A percentile compares a stretch with the other conserved stretches of the same genome.
Conservation (phyloP, 2,329 filamentous ascomycete genomes). For the Ambrosiella cleistominuta region DNA sequence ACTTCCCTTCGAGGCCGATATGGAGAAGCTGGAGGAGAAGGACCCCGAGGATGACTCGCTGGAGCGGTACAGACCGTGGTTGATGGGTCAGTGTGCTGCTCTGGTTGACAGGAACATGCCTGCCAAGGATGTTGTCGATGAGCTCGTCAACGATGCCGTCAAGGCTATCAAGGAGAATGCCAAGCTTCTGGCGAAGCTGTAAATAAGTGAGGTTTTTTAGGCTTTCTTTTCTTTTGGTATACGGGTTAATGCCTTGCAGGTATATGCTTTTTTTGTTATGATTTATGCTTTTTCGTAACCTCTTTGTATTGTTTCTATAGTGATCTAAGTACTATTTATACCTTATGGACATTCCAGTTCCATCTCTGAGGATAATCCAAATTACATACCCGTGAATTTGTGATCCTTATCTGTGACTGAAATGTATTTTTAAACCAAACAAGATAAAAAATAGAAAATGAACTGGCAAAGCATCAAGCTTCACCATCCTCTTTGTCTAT, state of each 20-base stretch:
- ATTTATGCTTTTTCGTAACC: not conserved
- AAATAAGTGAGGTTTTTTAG: conserved; percentile 18
- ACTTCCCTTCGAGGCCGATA: conserved; percentile 85
- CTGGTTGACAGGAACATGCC: conserved; percentile 84
- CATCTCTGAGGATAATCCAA: not conserved
- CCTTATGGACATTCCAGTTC: not conserved
- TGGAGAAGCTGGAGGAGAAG: conserved; percentile 59
- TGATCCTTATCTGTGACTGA: not conserved
- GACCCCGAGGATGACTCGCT: conserved; percentile 67
- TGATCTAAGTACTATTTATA: not conserved
- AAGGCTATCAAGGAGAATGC: conserved; percentile 50
- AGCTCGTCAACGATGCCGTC: conserved; percentile 74
- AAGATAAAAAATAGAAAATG: not conserved
- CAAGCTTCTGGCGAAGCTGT: conserved; percentile 49
- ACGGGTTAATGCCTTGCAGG: not conserved
- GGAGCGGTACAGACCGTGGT: conserved; percentile 76
- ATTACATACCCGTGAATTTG: not conserved
- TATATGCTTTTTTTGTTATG: not conserved
- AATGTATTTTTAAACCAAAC: conserved; percentile 1
- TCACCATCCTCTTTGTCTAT: not conserved
- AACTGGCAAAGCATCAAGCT: not conserved
- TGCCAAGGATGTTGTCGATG: conserved; percentile 83
- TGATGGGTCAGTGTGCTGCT: conserved; percentile 95
- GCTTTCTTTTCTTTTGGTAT: not conserved
- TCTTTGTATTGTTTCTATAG: not conserved